Evolutionary conservation across 2,329 filamentous ascomycete genomes (phyloP), one percentile per base, ranked within the genome.

Genomic region (Ophiostoma triangulosporum): DNA sequence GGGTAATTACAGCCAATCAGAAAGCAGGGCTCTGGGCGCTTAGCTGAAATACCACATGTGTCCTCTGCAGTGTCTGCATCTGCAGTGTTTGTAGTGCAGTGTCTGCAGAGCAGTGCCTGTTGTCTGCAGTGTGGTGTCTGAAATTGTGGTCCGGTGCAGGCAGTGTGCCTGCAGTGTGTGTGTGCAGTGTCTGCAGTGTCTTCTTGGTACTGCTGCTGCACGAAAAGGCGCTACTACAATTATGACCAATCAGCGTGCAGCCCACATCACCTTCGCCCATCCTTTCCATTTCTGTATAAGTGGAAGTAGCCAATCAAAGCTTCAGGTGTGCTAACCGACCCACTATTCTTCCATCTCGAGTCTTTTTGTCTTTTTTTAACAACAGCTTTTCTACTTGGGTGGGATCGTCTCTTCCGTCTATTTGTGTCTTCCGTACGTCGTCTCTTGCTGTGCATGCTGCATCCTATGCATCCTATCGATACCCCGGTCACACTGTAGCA

Each of bases 201-300:
- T 58, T 46, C 11, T 15, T 26, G 31, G 59, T 50, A 33, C 51
- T n/a, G 22, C 26, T 22, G 38, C 40, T 43, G 60, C 54, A 57
- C 59, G 60, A 59, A 59, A 58, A 62, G 56, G 60, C 60, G 63
- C 62, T 43, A 58, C 57, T 60, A 54, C 55, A 59, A 63, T 65
- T 63, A 57, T 43, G 54, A 35, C 65, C 64, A 67, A 66, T 66
- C 50, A 40, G 50, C 50, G 45, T 8, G 4, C 7, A n/a, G 36
- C 20, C 17, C 51, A 43, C 55, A 31, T 53, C 36, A 9, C 50
- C 35, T 29, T 33, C 31, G 29, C 27, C 27, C 20, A 7, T 38
- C 22, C 15, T 22, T 15, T 43, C 38, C 38, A 22, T 43, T 43
- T 43, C 15, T 24, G 38, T 43, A 24, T 43, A 43, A 43, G 38